Evolutionary conservation across 352 stramenopile genomes (phyloP).

Genomic region (Globisporangium radiosum): DNA sequence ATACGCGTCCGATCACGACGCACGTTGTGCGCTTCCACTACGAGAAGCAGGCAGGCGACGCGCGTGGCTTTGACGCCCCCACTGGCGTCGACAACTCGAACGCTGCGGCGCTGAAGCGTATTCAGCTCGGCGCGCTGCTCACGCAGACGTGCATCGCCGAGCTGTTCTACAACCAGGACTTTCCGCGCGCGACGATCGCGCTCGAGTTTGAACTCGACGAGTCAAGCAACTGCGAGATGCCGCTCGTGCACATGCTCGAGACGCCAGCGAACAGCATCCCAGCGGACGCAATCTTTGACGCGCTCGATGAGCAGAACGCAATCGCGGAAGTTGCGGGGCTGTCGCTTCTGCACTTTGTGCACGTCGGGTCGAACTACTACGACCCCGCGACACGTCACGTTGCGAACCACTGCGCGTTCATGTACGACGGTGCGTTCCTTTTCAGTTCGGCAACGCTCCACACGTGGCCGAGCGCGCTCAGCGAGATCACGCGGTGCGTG

Average conservation of each 20-base stretch:
- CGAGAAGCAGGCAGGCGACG: constrained; percentile 33
- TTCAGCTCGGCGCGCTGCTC: constrained; percentile 46
- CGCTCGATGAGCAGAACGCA: constrained; percentile 7
- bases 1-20: constrained; percentile 18
- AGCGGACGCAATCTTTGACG: neutral
- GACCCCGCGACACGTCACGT: constrained; percentile 34
- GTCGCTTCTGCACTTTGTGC: constrained; percentile 48
- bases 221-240: constrained; percentile 22
- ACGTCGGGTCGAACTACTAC: constrained; percentile 59
- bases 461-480: constrained; percentile 41
- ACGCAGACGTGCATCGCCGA: constrained; percentile 50
- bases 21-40: constrained; percentile 62
- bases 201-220: constrained; percentile 48
- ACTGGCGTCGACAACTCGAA: constrained; percentile 49
- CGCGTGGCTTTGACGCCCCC: constrained; percentile 52
- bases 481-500: constrained; percentile 40
- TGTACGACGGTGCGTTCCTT: constrained; percentile 35
- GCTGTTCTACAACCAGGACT: constrained; percentile 35
- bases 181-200: constrained; percentile 39
- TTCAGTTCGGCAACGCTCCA: constrained; percentile 63
- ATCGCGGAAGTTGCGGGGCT: constrained; percentile 9
- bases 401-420: constrained; percentile 43
- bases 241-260: constrained; percentile 43
- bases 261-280: constrained; percentile 25
- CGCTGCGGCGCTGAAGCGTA: constrained; percentile 29